Evolutionary conservation across 768 basidiomycete genomes (phyloP).

Genomic region (Neoboletus magnificus): DNA sequence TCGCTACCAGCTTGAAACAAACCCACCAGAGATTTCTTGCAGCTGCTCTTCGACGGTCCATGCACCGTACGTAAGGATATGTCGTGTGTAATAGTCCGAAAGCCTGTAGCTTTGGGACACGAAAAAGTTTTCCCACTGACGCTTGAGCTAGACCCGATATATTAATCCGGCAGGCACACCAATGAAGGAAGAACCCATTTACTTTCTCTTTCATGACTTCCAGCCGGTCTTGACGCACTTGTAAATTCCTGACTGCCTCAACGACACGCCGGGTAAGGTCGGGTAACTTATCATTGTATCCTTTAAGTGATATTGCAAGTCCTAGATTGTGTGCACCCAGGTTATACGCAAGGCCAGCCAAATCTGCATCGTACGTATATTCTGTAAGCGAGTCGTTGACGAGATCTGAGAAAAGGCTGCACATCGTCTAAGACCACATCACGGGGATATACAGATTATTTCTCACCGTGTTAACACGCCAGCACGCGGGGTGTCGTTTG

Average conservation of each 20-base stretch:
- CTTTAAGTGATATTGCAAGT: constrained; percentile 63
- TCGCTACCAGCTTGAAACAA: background rate
- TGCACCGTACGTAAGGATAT: constrained; percentile 65
- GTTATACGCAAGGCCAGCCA: constrained; percentile 82
- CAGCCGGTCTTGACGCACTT: constrained; percentile 68
- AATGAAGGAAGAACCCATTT: constrained; percentile 11
- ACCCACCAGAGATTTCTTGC: constrained; percentile 68
- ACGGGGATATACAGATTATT: background rate
- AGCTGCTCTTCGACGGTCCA: constrained; percentile 81
- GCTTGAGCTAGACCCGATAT: constrained; percentile 50
- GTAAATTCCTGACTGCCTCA: constrained; percentile 59
- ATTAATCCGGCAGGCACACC: background rate
- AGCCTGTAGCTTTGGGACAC: constrained; percentile 79
- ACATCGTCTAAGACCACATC: background rate
- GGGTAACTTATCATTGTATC: constrained; percentile 90
- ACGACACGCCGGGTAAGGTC: constrained; percentile 72
- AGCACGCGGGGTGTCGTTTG: constrained; percentile 61
- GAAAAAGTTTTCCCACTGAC: constrained; percentile 84
- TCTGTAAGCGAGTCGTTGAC: constrained; percentile 88
- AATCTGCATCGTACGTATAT: constrained; percentile 87
- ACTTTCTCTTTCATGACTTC: constrained; percentile 85
- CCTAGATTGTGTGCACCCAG: constrained; percentile 63
- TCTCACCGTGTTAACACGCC: constrained; percentile 69
- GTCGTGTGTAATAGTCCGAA: constrained; percentile 71
- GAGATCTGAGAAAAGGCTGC: constrained; percentile 76